A percentile compares a stretch with the other conserved stretches of the same genome.
These are phyloP conservation scores for Phialophora chinensis DNA, from an alignment of 2,329 filamentous ascomycete genomes.

Conservation along the genomic window DNA sequence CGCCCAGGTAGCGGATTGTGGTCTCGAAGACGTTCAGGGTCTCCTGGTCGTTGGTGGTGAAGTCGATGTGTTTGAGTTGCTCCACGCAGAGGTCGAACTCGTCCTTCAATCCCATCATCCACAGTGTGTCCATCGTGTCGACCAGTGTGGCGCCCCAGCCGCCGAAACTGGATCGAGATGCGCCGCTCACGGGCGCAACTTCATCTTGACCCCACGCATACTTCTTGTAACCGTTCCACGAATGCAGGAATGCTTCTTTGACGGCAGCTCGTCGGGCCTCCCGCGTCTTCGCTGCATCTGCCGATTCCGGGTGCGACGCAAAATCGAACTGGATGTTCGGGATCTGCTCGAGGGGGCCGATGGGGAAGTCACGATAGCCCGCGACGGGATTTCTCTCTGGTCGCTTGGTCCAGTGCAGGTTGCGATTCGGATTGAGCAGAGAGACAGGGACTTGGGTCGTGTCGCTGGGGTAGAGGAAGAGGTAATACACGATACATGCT, in stretches of 20 bases:
- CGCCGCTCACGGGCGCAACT: conserved; percentile 62
- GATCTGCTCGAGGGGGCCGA: conserved; percentile 31
- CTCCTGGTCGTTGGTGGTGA: conserved; percentile 49
- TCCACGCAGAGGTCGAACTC: conserved; percentile 70
- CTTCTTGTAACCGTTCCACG: conserved; percentile 66
- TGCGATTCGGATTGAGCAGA: conserved; percentile 4
- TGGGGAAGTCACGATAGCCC: conserved; percentile 32
- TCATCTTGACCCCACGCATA: conserved; percentile 71
- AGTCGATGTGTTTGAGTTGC: conserved; percentile 63
- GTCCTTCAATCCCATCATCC: conserved; percentile 71
- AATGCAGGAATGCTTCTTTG: conserved; percentile 59
- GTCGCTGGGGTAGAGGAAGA: conserved; percentile 30
- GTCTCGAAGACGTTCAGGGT: conserved; percentile 84
- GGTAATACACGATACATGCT: conserved; percentile 34
- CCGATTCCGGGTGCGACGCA: conserved; percentile 29
- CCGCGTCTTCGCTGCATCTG: conserved; percentile 24
- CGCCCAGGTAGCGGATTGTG: conserved; percentile 85
- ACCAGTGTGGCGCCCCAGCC: conserved; percentile 72
- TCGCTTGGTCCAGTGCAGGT: conserved; percentile 34
- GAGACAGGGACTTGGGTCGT: conserved; percentile 7
- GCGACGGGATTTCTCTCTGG: conserved; percentile 36
- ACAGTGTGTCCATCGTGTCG: conserved; percentile 72
- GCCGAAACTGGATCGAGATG: conserved; percentile 63
- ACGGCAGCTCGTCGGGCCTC: conserved; percentile 52
- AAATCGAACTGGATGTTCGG: conserved; percentile 40